Percentiles rank a stretch among this genome's conserved stretches.
These are phyloP conservation scores for Omphalotus olearius DNA, from an alignment of 1,284 basidiomycete genomes.

Conservation along the genomic window DNA sequence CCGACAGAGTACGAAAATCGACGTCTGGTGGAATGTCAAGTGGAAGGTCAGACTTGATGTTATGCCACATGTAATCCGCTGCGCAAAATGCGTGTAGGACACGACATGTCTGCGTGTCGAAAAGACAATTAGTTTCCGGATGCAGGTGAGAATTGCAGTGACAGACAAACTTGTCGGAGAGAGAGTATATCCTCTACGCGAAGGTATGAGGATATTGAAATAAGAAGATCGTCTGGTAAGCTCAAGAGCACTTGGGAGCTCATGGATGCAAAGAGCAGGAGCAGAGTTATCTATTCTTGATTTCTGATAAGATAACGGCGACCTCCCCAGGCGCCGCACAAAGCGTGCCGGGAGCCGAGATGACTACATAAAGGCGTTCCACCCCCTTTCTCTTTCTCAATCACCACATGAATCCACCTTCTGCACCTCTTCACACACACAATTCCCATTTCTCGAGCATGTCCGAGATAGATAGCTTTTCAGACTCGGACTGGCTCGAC, in stretches of 20 bases:
- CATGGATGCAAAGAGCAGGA: neutral
- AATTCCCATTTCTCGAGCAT: conserved; percentile 31
- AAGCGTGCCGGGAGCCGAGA: conserved; percentile 2
- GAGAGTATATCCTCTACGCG: conserved; percentile 37
- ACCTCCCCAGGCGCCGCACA: conserved; percentile 7
- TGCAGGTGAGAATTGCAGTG: conserved; percentile 4
- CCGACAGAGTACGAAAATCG: conserved; percentile 23
- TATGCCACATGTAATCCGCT: conserved; percentile 50
- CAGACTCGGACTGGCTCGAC: conserved; percentile 80
- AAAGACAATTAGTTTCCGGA: neutral
- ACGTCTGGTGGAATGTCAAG: conserved; percentile 30
- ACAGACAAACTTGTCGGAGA: conserved; percentile 41
- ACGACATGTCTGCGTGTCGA: conserved; percentile 49
- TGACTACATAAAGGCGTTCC: conserved; percentile 12
- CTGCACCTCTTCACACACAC: conserved; percentile 27
- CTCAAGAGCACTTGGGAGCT: conserved; percentile 2
- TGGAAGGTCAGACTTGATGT: conserved; percentile 30
- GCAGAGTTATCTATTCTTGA: neutral
- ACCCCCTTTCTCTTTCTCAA: conserved; percentile 14
- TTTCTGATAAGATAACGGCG: conserved; percentile 3
- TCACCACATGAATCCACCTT: conserved; percentile 21
- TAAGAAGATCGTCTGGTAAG: conserved; percentile 30
- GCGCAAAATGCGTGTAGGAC: conserved; percentile 43
- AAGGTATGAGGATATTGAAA: conserved; percentile 29
- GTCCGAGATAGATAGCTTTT: conserved; percentile 61